Evolutionary conservation across 257 asterid species (phyloP), one percentile per base, ranked within the genome.

Genomic region (Rauvolfia tetraphylla): DNA sequence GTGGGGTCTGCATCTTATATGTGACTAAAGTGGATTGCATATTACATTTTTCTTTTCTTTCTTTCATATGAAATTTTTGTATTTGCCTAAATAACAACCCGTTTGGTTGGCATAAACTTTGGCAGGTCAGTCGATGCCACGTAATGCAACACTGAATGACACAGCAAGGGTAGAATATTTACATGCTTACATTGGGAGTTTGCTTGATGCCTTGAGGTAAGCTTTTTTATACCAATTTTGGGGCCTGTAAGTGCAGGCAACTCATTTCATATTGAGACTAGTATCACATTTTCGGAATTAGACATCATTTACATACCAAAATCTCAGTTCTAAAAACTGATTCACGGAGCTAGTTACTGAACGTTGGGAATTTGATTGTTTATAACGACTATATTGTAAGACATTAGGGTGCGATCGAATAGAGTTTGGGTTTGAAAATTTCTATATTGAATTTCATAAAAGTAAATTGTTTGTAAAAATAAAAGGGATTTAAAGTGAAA

Each of bases 141-240:
- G 92, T n/a, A 82, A 87, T 73, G 81, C 73, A 81, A 83, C 84
- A 4, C 58, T 89, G 15, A 78, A 80, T 3, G 92, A 87, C 76
- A 79, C 86, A 0, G 20, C 86, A 10, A 61, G 94, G 71, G 84
- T 84, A 75, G 87, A 77, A 11, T 89, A 85, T 73, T 5, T 89
- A 44, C 83, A 80, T 23, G 84, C 87, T 56, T 87, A 83, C 84
- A 84, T 89, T 0, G 90, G 90, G 6, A 38, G 74, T 29, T 36
- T 80, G 59, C 92, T 87, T 75, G 88, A 86, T 56, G 89, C 89
- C 4, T 29, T 89, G 71, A 89, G 91, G 93, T 87, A 79, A 44
- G 72, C 27, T 36, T 13, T 53, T 18, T 10, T 29, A 14, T 6
- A 44, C 22, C 23, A 68, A n/a, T 0, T 34, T 14, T 69, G 20